Evolutionary conservation across 345 rosid species (phyloP), one percentile per base, ranked within the genome.

Genomic region (Isatis tinctoria): DNA sequence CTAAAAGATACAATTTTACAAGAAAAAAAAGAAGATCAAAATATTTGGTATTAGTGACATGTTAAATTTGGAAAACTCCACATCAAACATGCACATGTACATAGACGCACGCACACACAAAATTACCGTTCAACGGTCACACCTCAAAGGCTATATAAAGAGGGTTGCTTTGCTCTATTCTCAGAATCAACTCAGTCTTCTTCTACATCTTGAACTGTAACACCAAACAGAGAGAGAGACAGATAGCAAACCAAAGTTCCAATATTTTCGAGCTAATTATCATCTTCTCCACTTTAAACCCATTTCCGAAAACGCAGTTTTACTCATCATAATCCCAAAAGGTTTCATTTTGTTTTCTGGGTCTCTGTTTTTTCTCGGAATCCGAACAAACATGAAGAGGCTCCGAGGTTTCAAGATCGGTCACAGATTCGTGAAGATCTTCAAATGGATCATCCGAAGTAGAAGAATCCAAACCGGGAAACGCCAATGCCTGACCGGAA

Each of bases 341-440:
- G 59, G 28, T 57, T 74, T 26, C 52, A 43, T 27, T 43, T 70
- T 40, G 9, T 27, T 26, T 36, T 10, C 22, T 48, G 26, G 2
- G 74, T 57, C 74, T 70, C 59, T 72, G 68, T 58, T 26, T 74
- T 74, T 49, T 53, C 8, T 52, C 10, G 13, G 17, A 65, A 65
- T 26, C 41, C 6, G 13, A 20, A 56, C 13, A 69, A 69, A 18
- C 20, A 87, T 88, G 90, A 85, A 75, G 63, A 79, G 70, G 56
- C 53, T 76, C 0, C 65, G 88, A 81, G 90, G 92, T 22, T 81
- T 88, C 73, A 80, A 74, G 80, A 86, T 90, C 1, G 80, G 93
- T 5, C 73, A 84, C 69, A 86, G 66, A 64, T 24, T 84, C 14
- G 79, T 71, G 32, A 85, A 78, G 79, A 71, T 82, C 52, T 86